Base-by-base conservation (phyloP, 2,329 filamentous ascomycete species). In the Aspergillus sp. region DNA sequence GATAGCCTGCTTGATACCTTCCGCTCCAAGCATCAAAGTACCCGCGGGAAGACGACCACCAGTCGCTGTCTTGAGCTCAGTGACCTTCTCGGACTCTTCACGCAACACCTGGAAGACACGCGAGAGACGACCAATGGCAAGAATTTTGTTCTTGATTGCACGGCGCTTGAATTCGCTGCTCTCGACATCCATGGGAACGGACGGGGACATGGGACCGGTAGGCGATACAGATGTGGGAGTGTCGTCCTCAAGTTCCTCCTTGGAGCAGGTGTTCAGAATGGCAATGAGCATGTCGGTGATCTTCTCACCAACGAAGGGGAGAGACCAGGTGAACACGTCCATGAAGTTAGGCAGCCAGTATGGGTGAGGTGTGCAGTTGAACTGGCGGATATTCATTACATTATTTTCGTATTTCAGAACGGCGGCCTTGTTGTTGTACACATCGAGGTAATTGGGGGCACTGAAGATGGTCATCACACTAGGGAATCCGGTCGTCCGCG, bases 391-490 rank as follows among this genome's bases (percentile, higher is more conserved):
- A 76, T 98, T 98, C 93, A 98, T 98, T 49, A 98, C 93, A 63
- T 98, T 98, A 72, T 98, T 98, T 74, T 98, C 93, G 67, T 98
- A 98, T 74, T 98, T 98, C 60, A 98, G 76, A 33, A 98, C 93
- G 0, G 93, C 93, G 2, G 93, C 93, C 76, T 98, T 98, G 79
- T 98, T 98, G 82, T 98, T 98, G 74, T 98, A 98, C 32, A 98
- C 90, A 62, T 98, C 93, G 51, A 98, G 82, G 66, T 98, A 98
- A 71, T 98, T 98, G 32, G 93, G 93, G 1, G 93, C 93, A 36
- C 91, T 97, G 78, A 98, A 98, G 61, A 98, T 98, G 56, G 93
- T 98, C 93, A 98, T 98, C 51, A 98, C 93, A 72, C 90, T 96
- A 19, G 93, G 93, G 74, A 98, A 98, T 2, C 93, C 93, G 13